Conservation (phyloP, 176 grass and related monocot species). For the Phragmites australis region DNA sequence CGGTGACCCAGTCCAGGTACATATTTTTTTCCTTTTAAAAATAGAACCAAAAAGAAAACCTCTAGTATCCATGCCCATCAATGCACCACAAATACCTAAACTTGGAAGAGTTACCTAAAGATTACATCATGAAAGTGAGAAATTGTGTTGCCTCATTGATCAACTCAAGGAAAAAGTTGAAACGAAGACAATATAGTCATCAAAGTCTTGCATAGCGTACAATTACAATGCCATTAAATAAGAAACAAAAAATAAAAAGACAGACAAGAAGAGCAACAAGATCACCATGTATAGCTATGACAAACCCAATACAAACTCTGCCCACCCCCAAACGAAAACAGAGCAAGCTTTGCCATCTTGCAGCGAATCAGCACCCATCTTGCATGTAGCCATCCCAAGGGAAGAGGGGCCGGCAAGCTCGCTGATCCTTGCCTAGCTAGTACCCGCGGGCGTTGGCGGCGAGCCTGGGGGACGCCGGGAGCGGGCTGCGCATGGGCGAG, state of each 20-base stretch:
- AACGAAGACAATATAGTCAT: background rate
- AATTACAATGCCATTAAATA: slow-evolving; percentile 33
- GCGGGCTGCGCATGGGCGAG: slow-evolving; percentile 74
- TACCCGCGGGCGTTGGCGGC: background rate
- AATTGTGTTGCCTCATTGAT: no score
- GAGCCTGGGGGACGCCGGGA: slow-evolving; percentile 35
- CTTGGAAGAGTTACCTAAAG: no score
- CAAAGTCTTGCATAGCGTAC: background rate
- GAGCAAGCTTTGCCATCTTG: slow-evolving; percentile 23
- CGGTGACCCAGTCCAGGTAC: no score
- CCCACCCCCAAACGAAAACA: background rate
- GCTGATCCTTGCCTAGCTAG: background rate
- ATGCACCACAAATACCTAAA: no score
- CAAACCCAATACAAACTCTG: background rate
- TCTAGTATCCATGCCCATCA: no score
- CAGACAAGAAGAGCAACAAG: background rate
- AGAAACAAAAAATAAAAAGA: no score
- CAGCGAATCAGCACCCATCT: background rate
- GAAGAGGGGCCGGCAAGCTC: background rate
- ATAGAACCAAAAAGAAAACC: no score
- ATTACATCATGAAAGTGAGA: no score
- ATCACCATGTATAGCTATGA: slow-evolving; percentile 18
- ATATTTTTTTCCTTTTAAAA: no score
- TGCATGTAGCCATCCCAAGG: background rate
- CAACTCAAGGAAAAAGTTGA: no score